A percentile compares a stretch with the other conserved stretches of the same genome.
These are phyloP conservation scores for Prunus campanulata DNA, from an alignment of 306 rosid genomes.

Conservation along the genomic window DNA sequence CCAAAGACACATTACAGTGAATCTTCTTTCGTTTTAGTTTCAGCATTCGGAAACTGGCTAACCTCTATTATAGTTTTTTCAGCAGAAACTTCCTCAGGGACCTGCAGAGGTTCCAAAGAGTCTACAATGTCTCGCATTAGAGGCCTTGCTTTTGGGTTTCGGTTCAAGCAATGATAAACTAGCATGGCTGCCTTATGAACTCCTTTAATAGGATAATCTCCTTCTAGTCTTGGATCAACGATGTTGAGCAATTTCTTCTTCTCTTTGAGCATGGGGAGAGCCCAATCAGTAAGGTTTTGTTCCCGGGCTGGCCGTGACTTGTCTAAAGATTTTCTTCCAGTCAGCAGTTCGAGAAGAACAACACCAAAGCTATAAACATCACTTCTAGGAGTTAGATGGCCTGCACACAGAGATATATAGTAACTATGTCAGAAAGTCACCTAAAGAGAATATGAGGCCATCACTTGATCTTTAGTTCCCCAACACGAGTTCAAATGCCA, in stretches of 20 bases:
- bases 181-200: slow-evolving; percentile 89
- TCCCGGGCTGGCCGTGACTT: slow-evolving; percentile 78
- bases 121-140: slow-evolving; percentile 93
- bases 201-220: slow-evolving; percentile 77
- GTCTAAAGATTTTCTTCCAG: slow-evolving; percentile 88
- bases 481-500: neutral
- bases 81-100: slow-evolving; percentile 35
- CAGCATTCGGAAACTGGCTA: slow-evolving; percentile 42
- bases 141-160: slow-evolving; percentile 97
- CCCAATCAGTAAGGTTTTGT: slow-evolving; percentile 95
- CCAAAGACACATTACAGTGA: slow-evolving; percentile 7
- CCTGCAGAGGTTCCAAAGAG: slow-evolving; percentile 90
- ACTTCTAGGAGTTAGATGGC: slow-evolving; percentile 88
- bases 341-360: slow-evolving; percentile 85
- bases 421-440: neutral
- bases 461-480: neutral
- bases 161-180: slow-evolving; percentile 86
- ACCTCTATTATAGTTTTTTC: slow-evolving; percentile 55
- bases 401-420: slow-evolving; percentile 39
- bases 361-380: slow-evolving; percentile 97
- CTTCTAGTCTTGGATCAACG: slow-evolving; percentile 79
- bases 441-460: too few species aligned
- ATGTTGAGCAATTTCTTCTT: slow-evolving; percentile 74
- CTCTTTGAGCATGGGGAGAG: slow-evolving; percentile 85
- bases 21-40: slow-evolving; percentile 40